Evolutionary conservation across 108 stramenopile genomes (phyloP).

Genomic region (Craspedostauros australis): DNA sequence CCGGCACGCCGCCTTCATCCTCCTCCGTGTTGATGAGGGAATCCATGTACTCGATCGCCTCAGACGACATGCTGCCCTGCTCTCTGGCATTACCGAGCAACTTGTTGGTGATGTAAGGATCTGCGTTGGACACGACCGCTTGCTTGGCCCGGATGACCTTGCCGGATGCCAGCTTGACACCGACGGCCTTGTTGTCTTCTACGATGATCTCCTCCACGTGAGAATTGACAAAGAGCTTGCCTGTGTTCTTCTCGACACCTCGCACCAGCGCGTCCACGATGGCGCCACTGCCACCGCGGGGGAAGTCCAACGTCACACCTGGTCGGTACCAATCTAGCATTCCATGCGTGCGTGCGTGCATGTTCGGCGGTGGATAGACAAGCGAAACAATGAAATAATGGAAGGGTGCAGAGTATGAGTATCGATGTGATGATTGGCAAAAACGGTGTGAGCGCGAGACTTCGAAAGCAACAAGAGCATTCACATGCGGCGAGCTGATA

Average conservation of each 20-base stretch:
- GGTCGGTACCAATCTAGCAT: slow-evolving; percentile 92
- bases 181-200: slow-evolving; percentile 68
- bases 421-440: too few species aligned
- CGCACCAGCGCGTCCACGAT: slow-evolving; percentile 85
- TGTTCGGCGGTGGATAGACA: too few species aligned
- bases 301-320: slow-evolving; percentile 88
- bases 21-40: slow-evolving; percentile 49
- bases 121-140: slow-evolving; percentile 89
- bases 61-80: slow-evolving; percentile 19
- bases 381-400: too few species aligned
- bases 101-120: slow-evolving; percentile 71
- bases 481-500: too few species aligned
- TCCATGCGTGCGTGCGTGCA: too few species aligned
- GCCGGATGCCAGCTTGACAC: slow-evolving; percentile 67
- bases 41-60: slow-evolving; percentile 52
- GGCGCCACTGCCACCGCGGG: slow-evolving; percentile 79
- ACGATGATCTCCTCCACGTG: slow-evolving; percentile 83
- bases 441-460: too few species aligned
- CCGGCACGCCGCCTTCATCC: slow-evolving; percentile 44
- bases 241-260: slow-evolving; percentile 71
- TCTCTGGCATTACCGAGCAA: slow-evolving; percentile 42
- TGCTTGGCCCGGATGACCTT: slow-evolving; percentile 57
- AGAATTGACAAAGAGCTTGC: slow-evolving; percentile 45
- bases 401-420: too few species aligned
- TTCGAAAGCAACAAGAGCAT: too few species aligned